Percentiles rank a stretch among this genome's conserved stretches.
Conservation (phyloP, 768 basidiomycete genomes). For the Amyloporia xantha region DNA sequence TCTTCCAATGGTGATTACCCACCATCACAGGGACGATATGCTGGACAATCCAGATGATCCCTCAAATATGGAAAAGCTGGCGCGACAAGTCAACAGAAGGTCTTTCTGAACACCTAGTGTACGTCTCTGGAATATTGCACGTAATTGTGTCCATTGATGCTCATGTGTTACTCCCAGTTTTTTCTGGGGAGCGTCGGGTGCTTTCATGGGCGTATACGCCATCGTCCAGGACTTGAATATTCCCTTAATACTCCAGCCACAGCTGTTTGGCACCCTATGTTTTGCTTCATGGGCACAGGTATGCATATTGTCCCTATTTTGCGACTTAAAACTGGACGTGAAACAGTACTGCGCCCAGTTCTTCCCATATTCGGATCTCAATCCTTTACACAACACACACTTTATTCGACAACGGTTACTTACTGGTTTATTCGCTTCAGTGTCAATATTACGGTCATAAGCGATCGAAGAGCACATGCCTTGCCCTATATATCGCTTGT, state of each 20-base stretch:
- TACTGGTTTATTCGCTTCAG: constrained; percentile 28
- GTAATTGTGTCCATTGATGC: too few relatives aligned
- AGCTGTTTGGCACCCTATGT: constrained; percentile 53
- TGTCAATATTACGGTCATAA: constrained; percentile 58
- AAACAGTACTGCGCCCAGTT: too few relatives aligned
- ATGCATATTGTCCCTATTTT: too few relatives aligned
- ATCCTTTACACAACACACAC: too few relatives aligned
- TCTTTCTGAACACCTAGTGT: constrained; percentile 63
- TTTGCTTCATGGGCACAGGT: constrained; percentile 66
- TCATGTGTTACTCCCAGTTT: constrained; percentile 41
- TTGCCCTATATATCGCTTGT: constrained; percentile 31
- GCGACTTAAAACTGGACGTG: too few relatives aligned
- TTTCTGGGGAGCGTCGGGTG: constrained; percentile 53
- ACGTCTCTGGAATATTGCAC: too few relatives aligned
- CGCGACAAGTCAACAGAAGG: constrained; percentile 61
- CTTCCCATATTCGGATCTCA: too few relatives aligned
- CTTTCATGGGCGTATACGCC: constrained; percentile 63
- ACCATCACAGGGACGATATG: constrained; percentile 48
- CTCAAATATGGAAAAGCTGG: constrained; percentile 71
- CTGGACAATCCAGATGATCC: constrained; percentile 63
- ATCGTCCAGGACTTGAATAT: constrained; percentile 62
- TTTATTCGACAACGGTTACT: neutral
- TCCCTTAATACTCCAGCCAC: constrained; percentile 64
- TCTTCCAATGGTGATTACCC: neutral
- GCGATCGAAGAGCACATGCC: constrained; percentile 30